Conservation (phyloP, 2,329 filamentous ascomycete species). For the Nannizzia gypsea region DNA sequence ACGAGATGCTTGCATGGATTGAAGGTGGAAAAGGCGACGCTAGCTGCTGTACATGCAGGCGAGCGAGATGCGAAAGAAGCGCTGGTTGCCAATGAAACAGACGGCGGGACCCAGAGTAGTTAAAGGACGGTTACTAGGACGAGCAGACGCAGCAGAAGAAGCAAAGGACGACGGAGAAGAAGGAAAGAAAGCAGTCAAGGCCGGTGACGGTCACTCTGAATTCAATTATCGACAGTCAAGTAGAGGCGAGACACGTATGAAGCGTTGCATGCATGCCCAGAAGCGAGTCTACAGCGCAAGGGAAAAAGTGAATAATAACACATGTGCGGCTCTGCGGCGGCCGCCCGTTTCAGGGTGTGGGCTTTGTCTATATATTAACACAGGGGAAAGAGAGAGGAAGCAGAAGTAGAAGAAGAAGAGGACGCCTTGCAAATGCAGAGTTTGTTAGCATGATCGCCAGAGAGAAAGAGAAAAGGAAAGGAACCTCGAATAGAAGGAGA, state of each 20-base stretch:
- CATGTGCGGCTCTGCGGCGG: background rate
- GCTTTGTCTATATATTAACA: too few relatives aligned
- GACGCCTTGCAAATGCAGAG: too few relatives aligned
- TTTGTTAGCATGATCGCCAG: too few relatives aligned
- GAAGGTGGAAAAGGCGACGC: background rate
- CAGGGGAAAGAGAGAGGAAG: too few relatives aligned
- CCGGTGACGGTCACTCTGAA: background rate
- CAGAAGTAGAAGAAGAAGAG: too few relatives aligned
- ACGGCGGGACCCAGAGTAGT: too few relatives aligned
- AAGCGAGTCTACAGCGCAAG: background rate
- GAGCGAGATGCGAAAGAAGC: background rate
- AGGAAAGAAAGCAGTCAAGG: background rate
- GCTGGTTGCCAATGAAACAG: too few relatives aligned
- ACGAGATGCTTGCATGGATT: background rate
- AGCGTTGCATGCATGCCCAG: background rate
- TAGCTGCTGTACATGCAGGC: background rate
- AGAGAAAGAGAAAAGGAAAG: too few relatives aligned
- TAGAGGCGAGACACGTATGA: conserved; percentile 3
- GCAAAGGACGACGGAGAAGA: background rate
- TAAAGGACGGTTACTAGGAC: too few relatives aligned
- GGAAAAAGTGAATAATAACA: background rate
- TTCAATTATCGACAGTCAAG: background rate
- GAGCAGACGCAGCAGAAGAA: too few relatives aligned
- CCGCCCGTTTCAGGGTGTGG: too few relatives aligned
- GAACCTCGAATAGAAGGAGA: too few relatives aligned